These are phyloP conservation scores for Ensete ventricosum DNA, from an alignment of 176 grass and related monocot genomes.

Conservation along the genomic window DNA sequence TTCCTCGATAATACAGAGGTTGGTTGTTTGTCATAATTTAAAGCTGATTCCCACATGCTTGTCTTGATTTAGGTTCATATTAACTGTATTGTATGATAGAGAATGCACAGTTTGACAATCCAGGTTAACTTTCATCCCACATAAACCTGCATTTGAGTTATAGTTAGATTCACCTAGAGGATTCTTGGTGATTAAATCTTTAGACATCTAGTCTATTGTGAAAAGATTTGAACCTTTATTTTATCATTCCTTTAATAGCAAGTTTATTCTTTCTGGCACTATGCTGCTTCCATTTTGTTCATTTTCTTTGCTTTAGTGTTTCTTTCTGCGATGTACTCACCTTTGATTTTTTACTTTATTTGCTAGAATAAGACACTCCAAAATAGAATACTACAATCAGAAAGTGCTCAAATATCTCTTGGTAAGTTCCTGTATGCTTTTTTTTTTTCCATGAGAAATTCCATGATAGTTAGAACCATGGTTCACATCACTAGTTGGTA, in stretches of 20 bases:
- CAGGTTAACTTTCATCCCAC: neutral
- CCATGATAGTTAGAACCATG: neutral
- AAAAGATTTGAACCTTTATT: neutral
- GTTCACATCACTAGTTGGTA: too few species aligned
- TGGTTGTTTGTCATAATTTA: neutral
- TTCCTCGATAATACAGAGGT: neutral
- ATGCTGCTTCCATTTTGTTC: neutral
- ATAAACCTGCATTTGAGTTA: neutral
- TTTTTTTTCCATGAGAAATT: neutral
- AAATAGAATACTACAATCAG: slow-evolving; percentile 32
- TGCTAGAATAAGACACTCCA: slow-evolving; percentile 43
- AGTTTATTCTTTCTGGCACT: neutral
- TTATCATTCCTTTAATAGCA: neutral
- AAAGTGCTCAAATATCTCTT: slow-evolving; percentile 23
- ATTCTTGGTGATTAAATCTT: neutral
- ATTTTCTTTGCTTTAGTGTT: neutral
- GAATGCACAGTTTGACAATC: neutral
- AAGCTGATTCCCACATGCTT: neutral
- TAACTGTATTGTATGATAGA: neutral
- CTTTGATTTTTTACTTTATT: slow-evolving; percentile 16
- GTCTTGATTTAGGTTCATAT: neutral
- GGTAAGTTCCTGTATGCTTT: slow-evolving; percentile 17
- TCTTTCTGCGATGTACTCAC: neutral
- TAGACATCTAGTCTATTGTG: neutral
- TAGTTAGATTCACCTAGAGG: neutral